Conservation (phyloP, 2,329 filamentous ascomycete genomes). For the Sarocladium oryzae region DNA sequence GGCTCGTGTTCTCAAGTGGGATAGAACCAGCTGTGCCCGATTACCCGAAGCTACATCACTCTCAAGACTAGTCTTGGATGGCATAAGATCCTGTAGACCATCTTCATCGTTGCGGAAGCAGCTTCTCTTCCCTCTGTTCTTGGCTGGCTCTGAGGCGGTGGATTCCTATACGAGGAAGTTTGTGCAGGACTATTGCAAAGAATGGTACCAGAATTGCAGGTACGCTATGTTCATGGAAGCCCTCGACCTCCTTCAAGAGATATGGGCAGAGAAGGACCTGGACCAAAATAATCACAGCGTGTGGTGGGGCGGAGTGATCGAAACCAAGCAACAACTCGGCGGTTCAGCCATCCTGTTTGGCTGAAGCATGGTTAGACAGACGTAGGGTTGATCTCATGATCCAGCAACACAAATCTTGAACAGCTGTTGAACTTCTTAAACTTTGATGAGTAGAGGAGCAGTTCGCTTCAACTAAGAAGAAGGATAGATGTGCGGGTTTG, state of each 20-base stretch:
- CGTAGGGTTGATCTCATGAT: too few species aligned
- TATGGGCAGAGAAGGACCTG: constrained; percentile 9
- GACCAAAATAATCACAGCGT: constrained; percentile 2
- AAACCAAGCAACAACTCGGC: neutral
- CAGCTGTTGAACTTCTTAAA: too few species aligned
- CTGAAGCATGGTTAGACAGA: too few species aligned
- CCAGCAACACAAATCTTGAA: too few species aligned
- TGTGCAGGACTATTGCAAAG: constrained; percentile 10
- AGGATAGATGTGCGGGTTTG: too few species aligned
- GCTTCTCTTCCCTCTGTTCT: constrained; percentile 28
- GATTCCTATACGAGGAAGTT: constrained; percentile 10
- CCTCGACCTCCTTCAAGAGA: constrained; percentile 8
- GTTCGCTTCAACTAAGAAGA: too few species aligned
- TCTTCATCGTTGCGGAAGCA: constrained; percentile 27
- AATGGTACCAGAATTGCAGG: constrained; percentile 10
- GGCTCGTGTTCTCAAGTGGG: constrained; percentile 22
- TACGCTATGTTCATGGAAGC: constrained; percentile 13
- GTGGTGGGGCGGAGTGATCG: constrained; percentile 13
- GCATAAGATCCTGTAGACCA: constrained; percentile 21
- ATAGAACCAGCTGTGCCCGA: constrained; percentile 11
- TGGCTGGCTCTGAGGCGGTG: constrained; percentile 18
- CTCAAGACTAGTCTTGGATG: constrained; percentile 20
- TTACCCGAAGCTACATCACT: constrained; percentile 15
- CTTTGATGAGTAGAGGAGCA: too few species aligned
- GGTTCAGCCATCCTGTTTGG: constrained; percentile 1